phyloP scores from a whole-genome alignment of 768 basidiomycete species.

The Tricholoma bakamatsutake region DNA sequence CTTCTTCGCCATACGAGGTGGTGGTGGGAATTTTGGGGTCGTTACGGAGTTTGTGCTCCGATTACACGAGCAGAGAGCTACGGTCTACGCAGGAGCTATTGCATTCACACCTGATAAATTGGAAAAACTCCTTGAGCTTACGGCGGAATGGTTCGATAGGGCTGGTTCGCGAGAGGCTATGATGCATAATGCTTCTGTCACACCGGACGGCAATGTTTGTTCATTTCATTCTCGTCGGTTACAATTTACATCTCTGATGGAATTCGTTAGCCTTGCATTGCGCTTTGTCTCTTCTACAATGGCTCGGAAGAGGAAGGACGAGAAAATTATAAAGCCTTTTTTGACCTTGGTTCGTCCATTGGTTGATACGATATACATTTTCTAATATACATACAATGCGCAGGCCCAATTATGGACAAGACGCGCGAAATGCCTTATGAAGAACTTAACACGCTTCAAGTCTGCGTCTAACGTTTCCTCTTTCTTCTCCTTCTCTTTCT shows the following conservation, averaged over 20 bases:
- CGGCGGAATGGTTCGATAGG: conserved; percentile 31
- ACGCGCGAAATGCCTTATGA: conserved; percentile 45
- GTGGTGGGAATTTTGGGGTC: conserved; percentile 50
- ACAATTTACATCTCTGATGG: not conserved
- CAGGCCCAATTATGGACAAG: conserved; percentile 39
- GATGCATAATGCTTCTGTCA: conserved; percentile 27
- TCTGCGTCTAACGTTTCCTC: conserved; percentile 4
- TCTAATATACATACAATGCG: not conserved
- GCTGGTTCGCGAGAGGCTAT: conserved; percentile 33
- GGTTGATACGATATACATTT: not conserved
- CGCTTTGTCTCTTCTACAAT: conserved; percentile 39
- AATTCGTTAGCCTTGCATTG: conserved; percentile 30
- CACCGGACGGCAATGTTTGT: conserved; percentile 32
- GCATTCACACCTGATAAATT: conserved; percentile 27
- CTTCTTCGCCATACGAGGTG: conserved; percentile 51
- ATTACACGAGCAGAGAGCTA: conserved; percentile 42
- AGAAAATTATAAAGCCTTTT: conserved; percentile 35
- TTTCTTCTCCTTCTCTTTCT: not conserved
- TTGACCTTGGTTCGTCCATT: conserved; percentile 32
- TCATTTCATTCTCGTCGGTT: no score
- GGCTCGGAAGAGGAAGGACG: conserved; percentile 45
- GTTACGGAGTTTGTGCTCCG: conserved; percentile 45
- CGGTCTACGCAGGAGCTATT: conserved; percentile 38
- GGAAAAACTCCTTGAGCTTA: conserved; percentile 25
- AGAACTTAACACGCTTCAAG: conserved; percentile 36